Evolutionary conservation across 2,329 filamentous ascomycete species (phyloP).

Genomic region (Raffaelea arxii): DNA sequence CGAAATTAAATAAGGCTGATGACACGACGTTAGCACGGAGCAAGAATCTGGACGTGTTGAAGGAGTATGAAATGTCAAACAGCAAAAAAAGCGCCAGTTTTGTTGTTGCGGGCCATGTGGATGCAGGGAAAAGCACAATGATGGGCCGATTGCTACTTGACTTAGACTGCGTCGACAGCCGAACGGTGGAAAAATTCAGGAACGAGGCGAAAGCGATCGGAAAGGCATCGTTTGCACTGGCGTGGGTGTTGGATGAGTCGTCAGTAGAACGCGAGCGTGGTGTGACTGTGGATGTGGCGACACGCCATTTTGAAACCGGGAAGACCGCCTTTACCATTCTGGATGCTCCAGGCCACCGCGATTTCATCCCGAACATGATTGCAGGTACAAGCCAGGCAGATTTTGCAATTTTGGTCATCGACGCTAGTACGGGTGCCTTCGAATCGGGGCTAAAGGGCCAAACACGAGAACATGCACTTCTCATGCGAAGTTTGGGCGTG

Average conservation of each 20-base stretch:
- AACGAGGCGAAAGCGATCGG: constrained; percentile 86
- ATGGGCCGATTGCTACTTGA: constrained; percentile 94
- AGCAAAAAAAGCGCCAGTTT: constrained; percentile 80
- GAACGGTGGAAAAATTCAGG: constrained; percentile 78
- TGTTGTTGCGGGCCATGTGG: constrained; percentile 92
- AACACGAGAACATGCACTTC: constrained; percentile 83
- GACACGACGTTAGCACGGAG: constrained; percentile 50
- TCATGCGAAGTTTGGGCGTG: constrained; percentile 85
- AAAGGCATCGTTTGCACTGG: constrained; percentile 90
- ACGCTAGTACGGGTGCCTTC: constrained; percentile 82
- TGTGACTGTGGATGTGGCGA: constrained; percentile 94
- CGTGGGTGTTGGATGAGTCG: constrained; percentile 93
- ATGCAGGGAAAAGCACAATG: constrained; percentile 93
- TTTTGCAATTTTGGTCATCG: constrained; percentile 89
- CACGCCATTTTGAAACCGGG: constrained; percentile 86
- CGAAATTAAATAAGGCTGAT: constrained; percentile 32
- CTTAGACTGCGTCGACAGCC: constrained; percentile 75
- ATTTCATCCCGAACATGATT: constrained; percentile 99
- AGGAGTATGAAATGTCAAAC: constrained; percentile 66
- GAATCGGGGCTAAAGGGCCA: constrained; percentile 90
- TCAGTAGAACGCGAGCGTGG: constrained; percentile 81
- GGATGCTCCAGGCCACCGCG: constrained; percentile 86
- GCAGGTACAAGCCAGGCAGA: constrained; percentile 93
- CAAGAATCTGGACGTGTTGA: constrained; percentile 77
- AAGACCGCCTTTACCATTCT: constrained; percentile 85